Base-by-base conservation (phyloP, 345 rosid species). In the Linum lewisii region DNA sequence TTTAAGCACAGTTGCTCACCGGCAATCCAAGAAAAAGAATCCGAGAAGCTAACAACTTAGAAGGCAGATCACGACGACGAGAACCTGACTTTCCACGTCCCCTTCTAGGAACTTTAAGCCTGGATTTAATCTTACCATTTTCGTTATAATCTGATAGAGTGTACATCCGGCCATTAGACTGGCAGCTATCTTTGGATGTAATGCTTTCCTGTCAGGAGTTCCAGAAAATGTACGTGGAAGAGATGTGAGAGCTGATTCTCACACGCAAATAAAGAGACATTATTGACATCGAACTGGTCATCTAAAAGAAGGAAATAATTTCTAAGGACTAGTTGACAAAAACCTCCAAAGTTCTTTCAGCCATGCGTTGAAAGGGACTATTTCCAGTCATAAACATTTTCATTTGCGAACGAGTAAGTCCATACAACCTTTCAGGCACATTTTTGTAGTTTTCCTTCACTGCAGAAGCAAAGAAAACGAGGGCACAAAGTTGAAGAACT, bases 11-110 rank as follows among this genome's bases (percentile, higher is more conserved):
- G 26, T 13, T 51, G 64, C 90, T 79, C 60, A 93, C 99, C 5
- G 99, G 95, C 99, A 89, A 83, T 67, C 94, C 99, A 21, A 93
- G 79, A 75, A 83, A 89, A 73, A 79, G 68, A 56, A 89, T 85
- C 57, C 95, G 75, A 72, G 89, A 84, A 82, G 85, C 95, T 75
- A 93, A 82, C 23, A 89, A 91, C 79, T 82, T 72, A 29, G 97
- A 93, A 34, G 94, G 95, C 78, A 93, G 71, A 80, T 93, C 97
- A 20, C 94, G 99, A 52, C 97, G 95, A 70, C 88, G 83, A 72
- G 82, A 64, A 59, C 67, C 55, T 0, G 82, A 83, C 62, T 79
- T 75, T 59, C 84, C 87, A 37, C 71, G 68, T 44, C 82, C 85
- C 36, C 91, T 75, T 21, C 56, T 9, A 1, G n/a, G n/a, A n/a